Evolutionary conservation across 2,329 filamentous ascomycete genomes (phyloP).

Genomic region (Mycosphaerella sp.): DNA sequence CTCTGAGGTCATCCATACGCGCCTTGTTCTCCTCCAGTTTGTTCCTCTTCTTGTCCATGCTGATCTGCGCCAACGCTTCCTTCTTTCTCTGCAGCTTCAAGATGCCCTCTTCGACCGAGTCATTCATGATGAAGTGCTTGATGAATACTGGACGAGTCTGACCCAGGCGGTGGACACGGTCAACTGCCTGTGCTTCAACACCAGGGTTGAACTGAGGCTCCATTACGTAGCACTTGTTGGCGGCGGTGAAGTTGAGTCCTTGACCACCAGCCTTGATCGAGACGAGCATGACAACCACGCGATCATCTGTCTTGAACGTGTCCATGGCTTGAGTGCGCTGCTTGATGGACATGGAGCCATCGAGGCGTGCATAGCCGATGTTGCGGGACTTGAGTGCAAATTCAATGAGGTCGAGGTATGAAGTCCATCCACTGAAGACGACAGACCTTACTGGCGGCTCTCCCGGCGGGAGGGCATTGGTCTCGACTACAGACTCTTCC

Average conservation of each 20-base stretch:
- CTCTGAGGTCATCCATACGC: slow-evolving; percentile 56
- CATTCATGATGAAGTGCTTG: slow-evolving; percentile 79
- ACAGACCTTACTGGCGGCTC: slow-evolving; percentile 74
- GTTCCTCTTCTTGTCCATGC: slow-evolving; percentile 58
- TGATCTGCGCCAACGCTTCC: slow-evolving; percentile 79
- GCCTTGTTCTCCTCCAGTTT: slow-evolving; percentile 60
- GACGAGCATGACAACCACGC: slow-evolving; percentile 74
- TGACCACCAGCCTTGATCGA: slow-evolving; percentile 89
- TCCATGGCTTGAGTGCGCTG: slow-evolving; percentile 71
- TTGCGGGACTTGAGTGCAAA: slow-evolving; percentile 63
- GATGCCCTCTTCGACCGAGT: slow-evolving; percentile 94
- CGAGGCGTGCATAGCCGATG: slow-evolving; percentile 72
- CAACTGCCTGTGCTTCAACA: slow-evolving; percentile 87
- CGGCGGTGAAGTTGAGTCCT: slow-evolving; percentile 82
- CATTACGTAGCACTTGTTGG: slow-evolving; percentile 89
- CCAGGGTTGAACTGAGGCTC: slow-evolving; percentile 97
- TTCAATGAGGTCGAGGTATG: slow-evolving; percentile 86
- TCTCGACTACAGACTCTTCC: slow-evolving; percentile 57
- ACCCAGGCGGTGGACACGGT: slow-evolving; percentile 84
- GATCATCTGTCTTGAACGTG: slow-evolving; percentile 65
- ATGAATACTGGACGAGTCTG: slow-evolving; percentile 87
- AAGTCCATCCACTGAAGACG: slow-evolving; percentile 94
- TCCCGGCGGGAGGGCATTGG: slow-evolving; percentile 50
- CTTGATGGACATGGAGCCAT: slow-evolving; percentile 76
- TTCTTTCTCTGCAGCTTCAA: slow-evolving; percentile 85